These are phyloP conservation scores for Asterochloris sp. DNA, from an alignment of 139 green algal species.

Conservation along the genomic window DNA sequence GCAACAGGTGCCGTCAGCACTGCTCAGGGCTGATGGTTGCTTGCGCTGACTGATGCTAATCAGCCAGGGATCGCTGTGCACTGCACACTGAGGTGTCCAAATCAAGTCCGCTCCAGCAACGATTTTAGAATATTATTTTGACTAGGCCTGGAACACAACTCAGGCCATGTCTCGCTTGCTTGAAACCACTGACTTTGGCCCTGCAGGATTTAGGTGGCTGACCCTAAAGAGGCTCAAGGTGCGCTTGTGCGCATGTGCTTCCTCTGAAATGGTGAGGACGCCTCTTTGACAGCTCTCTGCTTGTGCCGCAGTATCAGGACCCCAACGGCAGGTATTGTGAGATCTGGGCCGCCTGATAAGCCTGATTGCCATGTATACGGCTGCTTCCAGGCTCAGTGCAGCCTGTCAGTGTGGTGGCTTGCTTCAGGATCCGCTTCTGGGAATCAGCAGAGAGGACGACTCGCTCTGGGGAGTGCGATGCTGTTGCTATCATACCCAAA, in stretches of 20 bases:
- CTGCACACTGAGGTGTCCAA: too few relatives aligned
- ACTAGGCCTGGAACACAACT: not conserved
- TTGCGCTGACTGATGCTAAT: too few relatives aligned
- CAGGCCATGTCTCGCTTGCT: constrained; percentile 13
- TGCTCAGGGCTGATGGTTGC: too few relatives aligned
- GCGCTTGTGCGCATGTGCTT: not conserved
- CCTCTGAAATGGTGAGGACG: not conserved
- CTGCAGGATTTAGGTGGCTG: constrained; percentile 40
- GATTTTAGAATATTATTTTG: too few relatives aligned
- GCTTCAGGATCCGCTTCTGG: constrained; percentile 34
- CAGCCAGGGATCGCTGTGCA: too few relatives aligned
- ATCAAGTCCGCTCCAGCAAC: too few relatives aligned
- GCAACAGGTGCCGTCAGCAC: too few relatives aligned
- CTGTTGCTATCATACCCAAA: constrained; percentile 39
- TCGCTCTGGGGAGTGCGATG: constrained; percentile 34
- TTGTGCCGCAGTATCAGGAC: constrained; percentile 38
- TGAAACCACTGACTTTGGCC: constrained; percentile 23
- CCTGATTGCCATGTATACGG: not conserved
- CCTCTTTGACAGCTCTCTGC: not conserved
- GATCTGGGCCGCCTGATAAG: not conserved
- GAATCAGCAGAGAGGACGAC: constrained; percentile 46
- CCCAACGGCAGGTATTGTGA: constrained; percentile 20
- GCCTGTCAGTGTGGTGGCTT: not conserved
- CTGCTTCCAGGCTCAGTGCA: not conserved
- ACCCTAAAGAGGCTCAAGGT: constrained; percentile 37